phyloP scores from a whole-genome alignment of 305 asterid genomes.

The Solanum hybrid region DNA sequence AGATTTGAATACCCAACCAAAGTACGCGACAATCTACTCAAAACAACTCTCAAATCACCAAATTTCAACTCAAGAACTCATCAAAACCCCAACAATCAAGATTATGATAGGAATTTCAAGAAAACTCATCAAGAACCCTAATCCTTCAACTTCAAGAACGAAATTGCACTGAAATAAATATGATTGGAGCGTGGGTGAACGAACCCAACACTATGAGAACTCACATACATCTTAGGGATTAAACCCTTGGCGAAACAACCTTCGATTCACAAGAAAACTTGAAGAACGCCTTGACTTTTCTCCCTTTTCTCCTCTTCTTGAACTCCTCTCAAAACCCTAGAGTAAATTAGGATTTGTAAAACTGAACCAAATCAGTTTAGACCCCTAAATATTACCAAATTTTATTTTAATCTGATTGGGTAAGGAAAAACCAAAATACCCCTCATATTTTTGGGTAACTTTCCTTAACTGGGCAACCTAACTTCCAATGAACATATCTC shows the following conservation, averaged over 20 bases:
- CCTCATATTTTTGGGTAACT: not conserved
- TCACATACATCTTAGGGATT: not conserved
- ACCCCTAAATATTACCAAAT: not conserved
- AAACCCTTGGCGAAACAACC: not conserved
- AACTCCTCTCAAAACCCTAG: not conserved
- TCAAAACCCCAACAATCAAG: not conserved
- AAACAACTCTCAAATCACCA: not conserved
- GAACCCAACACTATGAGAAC: not conserved
- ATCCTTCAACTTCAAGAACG: not conserved
- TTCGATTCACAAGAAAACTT: not conserved
- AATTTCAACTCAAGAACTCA: not conserved
- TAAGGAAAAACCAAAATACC: not conserved
- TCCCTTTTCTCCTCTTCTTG: not conserved
- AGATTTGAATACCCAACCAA: not conserved
- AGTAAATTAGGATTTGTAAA: not conserved
- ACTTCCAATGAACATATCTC: not conserved
- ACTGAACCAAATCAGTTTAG: not conserved
- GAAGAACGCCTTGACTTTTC: not conserved
- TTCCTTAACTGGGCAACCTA: not conserved
- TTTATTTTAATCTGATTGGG: not conserved
- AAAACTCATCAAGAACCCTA: not conserved
- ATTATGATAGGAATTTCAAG: not conserved
- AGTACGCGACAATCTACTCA: not conserved
- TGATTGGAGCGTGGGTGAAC: not conserved
- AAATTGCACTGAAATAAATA: not conserved